These are phyloP conservation scores for Aplosporella prunicola DNA, from an alignment of 2,329 filamentous ascomycete genomes.

Conservation along the genomic window DNA sequence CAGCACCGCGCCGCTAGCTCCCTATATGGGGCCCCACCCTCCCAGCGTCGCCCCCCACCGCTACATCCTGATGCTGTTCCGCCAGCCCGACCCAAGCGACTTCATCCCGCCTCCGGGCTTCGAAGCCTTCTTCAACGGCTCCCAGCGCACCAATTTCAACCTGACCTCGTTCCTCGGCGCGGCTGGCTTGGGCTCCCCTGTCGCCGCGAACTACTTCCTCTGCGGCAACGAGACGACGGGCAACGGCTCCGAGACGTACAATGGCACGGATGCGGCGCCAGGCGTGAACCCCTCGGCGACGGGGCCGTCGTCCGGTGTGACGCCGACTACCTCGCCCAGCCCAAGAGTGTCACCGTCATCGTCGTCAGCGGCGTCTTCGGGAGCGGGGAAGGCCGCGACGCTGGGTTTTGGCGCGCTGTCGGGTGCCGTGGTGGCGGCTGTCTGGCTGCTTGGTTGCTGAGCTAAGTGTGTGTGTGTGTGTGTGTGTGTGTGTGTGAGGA, in stretches of 20 bases:
- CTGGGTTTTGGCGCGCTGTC: slow-evolving; percentile 1
- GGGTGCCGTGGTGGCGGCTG: background rate
- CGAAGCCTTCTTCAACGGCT: background rate
- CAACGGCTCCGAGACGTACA: slow-evolving; percentile 1
- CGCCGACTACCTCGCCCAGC: too few species aligned
- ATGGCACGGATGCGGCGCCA: background rate
- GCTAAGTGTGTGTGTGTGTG: too few species aligned
- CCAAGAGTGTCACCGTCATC: too few species aligned
- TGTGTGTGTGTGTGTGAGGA: too few species aligned
- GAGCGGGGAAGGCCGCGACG: background rate
- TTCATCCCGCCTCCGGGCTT: background rate
- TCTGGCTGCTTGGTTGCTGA: slow-evolving; percentile 5
- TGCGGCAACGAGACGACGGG: background rate
- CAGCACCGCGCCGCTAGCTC: background rate
- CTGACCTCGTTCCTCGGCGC: background rate
- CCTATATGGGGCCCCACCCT: slow-evolving; percentile 7
- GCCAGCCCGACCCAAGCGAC: slow-evolving; percentile 1
- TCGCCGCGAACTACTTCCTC: slow-evolving; percentile 11
- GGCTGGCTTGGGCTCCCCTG: background rate
- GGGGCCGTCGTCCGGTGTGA: background rate
- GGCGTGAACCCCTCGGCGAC: background rate
- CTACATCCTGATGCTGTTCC: slow-evolving; percentile 11
- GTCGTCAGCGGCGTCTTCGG: background rate
- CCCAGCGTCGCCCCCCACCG: slow-evolving; percentile 9
- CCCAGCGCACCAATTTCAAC: slow-evolving; percentile 2